Percentiles rank a stretch among this genome's conserved stretches.
Conservation (phyloP, 2,329 filamentous ascomycete species). For the Zasmidium citrigriseum region DNA sequence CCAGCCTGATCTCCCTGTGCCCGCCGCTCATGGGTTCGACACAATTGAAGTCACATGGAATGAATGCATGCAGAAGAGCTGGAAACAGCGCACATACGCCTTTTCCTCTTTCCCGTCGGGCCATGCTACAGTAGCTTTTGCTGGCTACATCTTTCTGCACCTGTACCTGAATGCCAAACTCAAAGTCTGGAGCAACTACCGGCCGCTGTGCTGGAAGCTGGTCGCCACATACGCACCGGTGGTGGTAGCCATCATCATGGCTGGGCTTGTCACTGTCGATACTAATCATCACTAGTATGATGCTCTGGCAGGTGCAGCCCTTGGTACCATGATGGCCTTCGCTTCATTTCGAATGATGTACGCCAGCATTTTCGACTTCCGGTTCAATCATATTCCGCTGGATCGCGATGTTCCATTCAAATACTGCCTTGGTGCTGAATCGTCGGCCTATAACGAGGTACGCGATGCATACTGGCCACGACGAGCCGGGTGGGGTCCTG, state of each 20-base stretch:
- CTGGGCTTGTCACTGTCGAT: constrained; percentile 68
- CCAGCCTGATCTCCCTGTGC: constrained; percentile 58
- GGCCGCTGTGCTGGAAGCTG: constrained; percentile 74
- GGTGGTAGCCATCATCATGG: constrained; percentile 68
- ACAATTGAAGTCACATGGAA: constrained; percentile 64
- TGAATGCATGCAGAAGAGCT: constrained; percentile 67
- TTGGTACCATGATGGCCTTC: constrained; percentile 67
- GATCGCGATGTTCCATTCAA: constrained; percentile 58
- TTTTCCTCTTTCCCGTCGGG: constrained; percentile 73
- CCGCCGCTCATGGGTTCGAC: constrained; percentile 54
- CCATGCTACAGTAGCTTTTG: constrained; percentile 72
- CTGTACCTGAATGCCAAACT: constrained; percentile 78
- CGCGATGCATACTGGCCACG: background rate
- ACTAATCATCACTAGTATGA: constrained; percentile 78
- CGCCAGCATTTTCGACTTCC: constrained; percentile 68
- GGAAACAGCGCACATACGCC: constrained; percentile 64
- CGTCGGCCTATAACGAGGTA: background rate
- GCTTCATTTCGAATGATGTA: constrained; percentile 68
- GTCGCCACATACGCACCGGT: constrained; percentile 65
- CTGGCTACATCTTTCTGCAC: constrained; percentile 69
- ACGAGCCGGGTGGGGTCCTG: background rate
- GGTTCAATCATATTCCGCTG: constrained; percentile 67
- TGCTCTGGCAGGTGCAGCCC: constrained; percentile 64
- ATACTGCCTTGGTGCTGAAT: constrained; percentile 27
- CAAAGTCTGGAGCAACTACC: constrained; percentile 72